Base-by-base conservation (phyloP, 2,329 filamentous ascomycete genomes). In the Exophiala calicioides region DNA sequence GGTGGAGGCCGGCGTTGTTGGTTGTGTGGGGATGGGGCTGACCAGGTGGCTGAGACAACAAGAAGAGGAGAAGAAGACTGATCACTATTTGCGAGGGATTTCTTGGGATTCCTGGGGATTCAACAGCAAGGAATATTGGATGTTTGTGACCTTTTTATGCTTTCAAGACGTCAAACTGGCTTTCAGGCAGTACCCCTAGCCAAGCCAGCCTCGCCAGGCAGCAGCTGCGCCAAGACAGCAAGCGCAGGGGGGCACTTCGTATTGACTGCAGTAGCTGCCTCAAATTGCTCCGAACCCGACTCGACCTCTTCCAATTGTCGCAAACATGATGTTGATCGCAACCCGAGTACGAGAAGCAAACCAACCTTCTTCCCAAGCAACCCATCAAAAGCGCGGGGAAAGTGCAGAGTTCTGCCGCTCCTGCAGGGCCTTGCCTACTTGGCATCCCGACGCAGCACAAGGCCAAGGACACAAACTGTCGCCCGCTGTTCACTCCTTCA, bases 211-310 rank as follows among this genome's bases (percentile, higher is more conserved):
- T 6, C 34, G 26, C 30, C 47, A 50, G 47, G 47, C 47, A 50
- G 13, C 47, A 50, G 37, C 43, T 32, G 33, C 48, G 48, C 48
- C 48, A 51, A 51, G 48, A n/a, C 24, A 12, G 16, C 10, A 7
- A 5, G 8, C 30, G n/a, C n/a, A n/a, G n/a, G n/a, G n/a, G n/a
- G n/a, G n/a, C n/a, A n/a, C n/a, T n/a, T n/a, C n/a, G n/a, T n/a
- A n/a, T n/a, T n/a, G n/a, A n/a, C n/a, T n/a, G n/a, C 21, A 46
- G 21, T 21, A 32, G 16, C 23, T 30, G 13, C 3, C 20, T 18
- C 21, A 35, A 27, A 5, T 43, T 36, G 37, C 18, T 4, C 37
- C 37, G 35, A 5, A n/a, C 26, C 23, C 19, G 34, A 37, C 6
- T 15, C n/a, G 12, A 20, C 24, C n/a, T n/a, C n/a, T n/a, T n/a